Evolutionary conservation across 768 basidiomycete genomes (phyloP), one percentile per base, ranked within the genome.

Genomic region (Tulasnella sp.): DNA sequence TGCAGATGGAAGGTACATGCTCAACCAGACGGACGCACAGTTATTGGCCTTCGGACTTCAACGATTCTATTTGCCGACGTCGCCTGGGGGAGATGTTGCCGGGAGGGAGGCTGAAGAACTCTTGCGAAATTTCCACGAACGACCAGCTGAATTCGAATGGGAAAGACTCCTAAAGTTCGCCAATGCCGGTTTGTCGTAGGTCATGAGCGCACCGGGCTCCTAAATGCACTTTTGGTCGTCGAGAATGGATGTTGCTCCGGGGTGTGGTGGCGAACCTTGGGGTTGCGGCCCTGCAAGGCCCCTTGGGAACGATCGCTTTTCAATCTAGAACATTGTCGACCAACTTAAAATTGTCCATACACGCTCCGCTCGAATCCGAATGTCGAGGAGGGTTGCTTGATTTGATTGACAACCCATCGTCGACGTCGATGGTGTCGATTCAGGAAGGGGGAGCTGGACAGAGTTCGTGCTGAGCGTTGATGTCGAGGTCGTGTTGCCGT

Each of bases 11-110:
- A 70, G 73, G 32, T 86, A 75, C 64, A 68, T 88, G 68, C 68
- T 97, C 36, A 74, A 70, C 56, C 87, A 92, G 66, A 75, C 79
- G 53, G 91, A 96, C 62, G 89, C 91, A 0, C 92, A 96, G 61
- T 62, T 86, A 34, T 75, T 98, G 36, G 77, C 84, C 0, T 71
- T 96, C 69, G 78, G 79, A 12, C 68, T 92, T 32, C 93, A 97
- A 70, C 80, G 79, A 63, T 93, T 93, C 69, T 98, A 93, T 65
- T 67, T 90, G 46, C 83, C 85, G 79, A 61, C 65, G 61, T 62
- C 63, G 63, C 64, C 52, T 45, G 67, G 62, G 14, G 74, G 76
- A 48, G 41, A 43, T 39, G 60, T 57, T 59, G 72, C 77, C 15
- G 34, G 40, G 12, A 19, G 31, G 17, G 53, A 55, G 35, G 53